phyloP scores from a whole-genome alignment of 2,329 filamentous ascomycete species.

The Lojkania enalia region DNA sequence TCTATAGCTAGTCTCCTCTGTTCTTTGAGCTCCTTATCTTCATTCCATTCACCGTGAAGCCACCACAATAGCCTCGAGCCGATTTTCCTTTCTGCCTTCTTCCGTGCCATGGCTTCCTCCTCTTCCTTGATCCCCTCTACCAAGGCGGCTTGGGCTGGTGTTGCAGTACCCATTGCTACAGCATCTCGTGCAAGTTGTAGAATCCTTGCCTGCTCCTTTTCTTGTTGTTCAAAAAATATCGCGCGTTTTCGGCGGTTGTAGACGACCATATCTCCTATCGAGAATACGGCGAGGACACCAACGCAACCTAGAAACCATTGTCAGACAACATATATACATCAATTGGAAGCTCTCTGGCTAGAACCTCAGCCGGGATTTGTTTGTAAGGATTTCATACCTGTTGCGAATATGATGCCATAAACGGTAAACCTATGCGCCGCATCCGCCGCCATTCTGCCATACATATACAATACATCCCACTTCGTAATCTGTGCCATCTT shows the following conservation, averaged over 20 bases:
- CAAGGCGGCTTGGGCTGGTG: conserved; percentile 56
- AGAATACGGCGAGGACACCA: conserved; percentile 64
- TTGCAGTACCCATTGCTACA: conserved; percentile 48
- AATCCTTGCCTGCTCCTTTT: conserved; percentile 48
- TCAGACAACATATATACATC: conserved; percentile 12
- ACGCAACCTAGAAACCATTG: conserved; percentile 54
- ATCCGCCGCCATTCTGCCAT: conserved; percentile 55
- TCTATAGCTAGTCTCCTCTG: conserved; percentile 38
- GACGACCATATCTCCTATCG: conserved; percentile 66
- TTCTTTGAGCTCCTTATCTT: conserved; percentile 40
- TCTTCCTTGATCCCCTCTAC: conserved; percentile 64
- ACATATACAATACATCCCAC: conserved; percentile 53
- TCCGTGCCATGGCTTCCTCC: conserved; percentile 53
- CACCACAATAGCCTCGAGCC: conserved; percentile 40
- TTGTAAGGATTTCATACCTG: conserved; percentile 49
- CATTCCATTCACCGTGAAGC: conserved; percentile 43
- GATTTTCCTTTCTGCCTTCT: conserved; percentile 37
- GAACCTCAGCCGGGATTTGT: not conserved
- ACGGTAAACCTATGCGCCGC: conserved; percentile 63
- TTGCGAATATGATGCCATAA: conserved; percentile 62
- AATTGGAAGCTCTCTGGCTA: not conserved
- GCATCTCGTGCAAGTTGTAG: conserved; percentile 51
- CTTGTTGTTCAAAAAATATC: conserved; percentile 62
- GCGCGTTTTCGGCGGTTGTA: conserved; percentile 68
- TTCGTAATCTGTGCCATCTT: conserved; percentile 55